These are phyloP conservation scores for Diaporthe vexans DNA, from an alignment of 2,329 filamentous ascomycete species.

Conservation along the genomic window DNA sequence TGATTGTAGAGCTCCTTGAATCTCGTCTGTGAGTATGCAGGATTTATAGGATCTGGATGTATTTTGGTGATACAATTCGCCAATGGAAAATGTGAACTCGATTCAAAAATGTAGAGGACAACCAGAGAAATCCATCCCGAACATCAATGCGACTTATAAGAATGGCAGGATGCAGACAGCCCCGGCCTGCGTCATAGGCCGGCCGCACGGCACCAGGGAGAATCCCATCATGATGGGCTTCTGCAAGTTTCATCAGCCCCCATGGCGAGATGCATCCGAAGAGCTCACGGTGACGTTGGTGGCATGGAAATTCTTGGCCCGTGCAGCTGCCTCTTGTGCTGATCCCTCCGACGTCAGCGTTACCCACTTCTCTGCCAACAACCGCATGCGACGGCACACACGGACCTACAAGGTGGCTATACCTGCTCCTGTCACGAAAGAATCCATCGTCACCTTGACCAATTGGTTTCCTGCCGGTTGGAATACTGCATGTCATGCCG, in stretches of 20 bases:
- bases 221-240: conserved; percentile 15
- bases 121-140: neutral
- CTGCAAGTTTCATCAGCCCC: conserved; percentile 24
- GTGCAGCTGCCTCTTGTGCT: neutral
- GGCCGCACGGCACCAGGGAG: neutral
- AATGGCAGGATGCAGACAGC: neutral
- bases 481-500: no score
- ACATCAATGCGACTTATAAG: neutral
- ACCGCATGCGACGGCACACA: conserved; percentile 1
- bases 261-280: neutral
- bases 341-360: conserved; percentile 32
- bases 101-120: neutral
- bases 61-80: neutral
- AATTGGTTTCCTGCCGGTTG: neutral
- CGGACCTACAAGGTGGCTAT: neutral
- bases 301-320: conserved; percentile 21
- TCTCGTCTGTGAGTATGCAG: neutral
- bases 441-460: neutral
- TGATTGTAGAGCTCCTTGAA: neutral
- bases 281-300: conserved; percentile 26
- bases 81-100: neutral
- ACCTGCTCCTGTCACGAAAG: neutral
- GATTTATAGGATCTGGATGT: neutral
- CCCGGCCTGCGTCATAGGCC: conserved; percentile 16
- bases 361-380: conserved; percentile 25